Percentiles rank a stretch among this genome's conserved stretches.
Conservation (phyloP, 225 moss, liverwort and hornwort genomes). For the Neckera pumila region DNA sequence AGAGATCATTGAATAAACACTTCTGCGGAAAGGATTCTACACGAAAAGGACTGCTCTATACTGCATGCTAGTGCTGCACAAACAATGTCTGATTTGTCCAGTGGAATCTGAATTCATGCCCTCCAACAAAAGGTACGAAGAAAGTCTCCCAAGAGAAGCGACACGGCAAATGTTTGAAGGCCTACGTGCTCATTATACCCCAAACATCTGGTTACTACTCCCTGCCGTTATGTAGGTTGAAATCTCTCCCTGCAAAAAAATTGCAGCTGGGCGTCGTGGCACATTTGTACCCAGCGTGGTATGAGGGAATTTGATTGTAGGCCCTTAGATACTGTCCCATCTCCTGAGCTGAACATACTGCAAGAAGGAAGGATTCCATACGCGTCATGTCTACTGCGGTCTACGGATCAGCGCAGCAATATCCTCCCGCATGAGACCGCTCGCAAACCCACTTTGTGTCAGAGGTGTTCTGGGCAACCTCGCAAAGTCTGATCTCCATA, state of each 20-base stretch:
- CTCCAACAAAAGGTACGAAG: neutral
- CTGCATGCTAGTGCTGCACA: neutral
- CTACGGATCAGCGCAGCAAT: constrained; percentile 38
- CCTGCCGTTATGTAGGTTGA: neutral
- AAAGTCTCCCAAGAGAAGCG: neutral
- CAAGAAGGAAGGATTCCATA: neutral
- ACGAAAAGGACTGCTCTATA: neutral
- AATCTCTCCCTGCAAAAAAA: neutral
- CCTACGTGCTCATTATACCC: neutral
- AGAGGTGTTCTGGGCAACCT: constrained; percentile 4
- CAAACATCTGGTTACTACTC: neutral
- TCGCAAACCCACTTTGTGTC: constrained; percentile 5
- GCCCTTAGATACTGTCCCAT: neutral
- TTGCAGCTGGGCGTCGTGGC: neutral
- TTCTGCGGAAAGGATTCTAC: neutral
- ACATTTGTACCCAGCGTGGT: neutral
- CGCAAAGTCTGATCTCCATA: constrained; percentile 14
- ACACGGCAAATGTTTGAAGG: neutral
- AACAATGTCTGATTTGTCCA: neutral
- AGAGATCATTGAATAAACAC: neutral
- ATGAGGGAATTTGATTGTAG: neutral
- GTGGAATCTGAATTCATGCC: neutral
- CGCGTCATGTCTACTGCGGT: neutral
- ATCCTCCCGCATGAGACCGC: constrained; percentile 29
- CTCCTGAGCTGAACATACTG: neutral